A percentile compares a stretch with the other conserved stretches of the same genome.
phyloP scores from a whole-genome alignment of 805 yeast species.

The Hanseniaspora pseudoguilliermondii region DNA sequence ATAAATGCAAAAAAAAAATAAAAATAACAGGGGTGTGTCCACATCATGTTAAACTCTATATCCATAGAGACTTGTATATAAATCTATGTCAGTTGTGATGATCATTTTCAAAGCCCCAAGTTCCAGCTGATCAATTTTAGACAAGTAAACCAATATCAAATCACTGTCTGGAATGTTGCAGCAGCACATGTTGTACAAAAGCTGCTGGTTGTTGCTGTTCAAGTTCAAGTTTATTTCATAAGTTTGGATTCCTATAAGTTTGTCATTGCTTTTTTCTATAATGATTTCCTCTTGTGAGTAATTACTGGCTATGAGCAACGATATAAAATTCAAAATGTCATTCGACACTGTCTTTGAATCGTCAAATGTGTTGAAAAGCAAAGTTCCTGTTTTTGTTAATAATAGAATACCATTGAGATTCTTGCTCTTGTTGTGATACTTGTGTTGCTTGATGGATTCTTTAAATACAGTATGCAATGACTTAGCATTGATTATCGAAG shows the following conservation, averaged over 20 bases:
- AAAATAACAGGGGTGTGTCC: no score
- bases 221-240: conserved; percentile 9
- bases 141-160: conserved; percentile 5
- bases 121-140: conserved; percentile 11
- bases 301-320: conserved; percentile 8
- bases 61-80: background rate
- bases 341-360: background rate
- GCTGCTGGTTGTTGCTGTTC: background rate
- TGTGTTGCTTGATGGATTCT: background rate
- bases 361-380: background rate
- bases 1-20: no score
- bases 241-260: background rate
- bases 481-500: background rate
- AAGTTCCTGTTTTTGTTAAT: background rate
- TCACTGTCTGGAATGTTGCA: conserved; percentile 10
- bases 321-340: conserved; percentile 4
- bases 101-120: conserved; percentile 6
- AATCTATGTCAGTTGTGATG: background rate
- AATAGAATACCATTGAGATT: conserved; percentile 1
- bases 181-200: conserved; percentile 11
- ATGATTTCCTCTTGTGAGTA: conserved; percentile 10
- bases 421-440: background rate
- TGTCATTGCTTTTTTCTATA: background rate
- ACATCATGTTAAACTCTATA: background rate
- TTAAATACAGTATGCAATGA: background rate